Percentiles rank a stretch among this genome's conserved stretches.
These are phyloP conservation scores for Scleroderma bovista DNA, from an alignment of 768 basidiomycete species.

Conservation along the genomic window DNA sequence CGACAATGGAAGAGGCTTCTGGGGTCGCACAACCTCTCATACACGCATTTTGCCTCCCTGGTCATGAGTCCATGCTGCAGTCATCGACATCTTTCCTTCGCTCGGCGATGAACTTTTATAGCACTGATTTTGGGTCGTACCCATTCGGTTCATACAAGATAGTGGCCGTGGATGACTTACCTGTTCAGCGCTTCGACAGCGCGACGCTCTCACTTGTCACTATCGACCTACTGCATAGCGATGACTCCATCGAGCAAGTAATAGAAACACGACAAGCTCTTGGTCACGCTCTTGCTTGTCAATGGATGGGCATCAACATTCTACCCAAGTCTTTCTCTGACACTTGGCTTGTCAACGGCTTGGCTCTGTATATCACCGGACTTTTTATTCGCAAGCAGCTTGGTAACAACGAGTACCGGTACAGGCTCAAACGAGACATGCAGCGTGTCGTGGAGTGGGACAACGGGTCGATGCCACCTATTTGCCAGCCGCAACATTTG, in stretches of 20 bases:
- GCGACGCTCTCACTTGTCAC: slow-evolving; percentile 79
- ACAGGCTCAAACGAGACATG: slow-evolving; percentile 94
- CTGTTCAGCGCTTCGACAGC: slow-evolving; percentile 75
- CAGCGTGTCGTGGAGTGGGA: slow-evolving; percentile 86
- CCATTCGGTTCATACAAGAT: slow-evolving; percentile 94
- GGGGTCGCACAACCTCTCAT: slow-evolving; percentile 68
- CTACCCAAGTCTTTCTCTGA: slow-evolving; percentile 91
- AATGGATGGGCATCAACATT: slow-evolving; percentile 97
- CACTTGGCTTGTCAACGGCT: slow-evolving; percentile 93
- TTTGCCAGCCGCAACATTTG: slow-evolving; percentile 82
- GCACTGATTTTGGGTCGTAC: slow-evolving; percentile 90
- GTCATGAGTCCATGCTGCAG: slow-evolving; percentile 67
- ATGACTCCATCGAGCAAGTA: slow-evolving; percentile 89
- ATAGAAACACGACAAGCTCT: slow-evolving; percentile 85
- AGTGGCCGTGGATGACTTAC: slow-evolving; percentile 88
- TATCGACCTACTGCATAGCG: slow-evolving; percentile 78
- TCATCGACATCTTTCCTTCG: slow-evolving; percentile 74
- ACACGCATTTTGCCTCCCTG: slow-evolving; percentile 90
- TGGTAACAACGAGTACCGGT: slow-evolving; percentile 96
- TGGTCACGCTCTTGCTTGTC: slow-evolving; percentile 84
- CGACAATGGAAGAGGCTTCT: slow-evolving; percentile 52
- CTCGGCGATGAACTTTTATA: slow-evolving; percentile 88
- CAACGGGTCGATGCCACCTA: slow-evolving; percentile 82
- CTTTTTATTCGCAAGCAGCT: slow-evolving; percentile 82
- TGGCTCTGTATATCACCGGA: slow-evolving; percentile 86